phyloP scores from a whole-genome alignment of 2,329 filamentous ascomycete genomes.

The Penicillium sp. region DNA sequence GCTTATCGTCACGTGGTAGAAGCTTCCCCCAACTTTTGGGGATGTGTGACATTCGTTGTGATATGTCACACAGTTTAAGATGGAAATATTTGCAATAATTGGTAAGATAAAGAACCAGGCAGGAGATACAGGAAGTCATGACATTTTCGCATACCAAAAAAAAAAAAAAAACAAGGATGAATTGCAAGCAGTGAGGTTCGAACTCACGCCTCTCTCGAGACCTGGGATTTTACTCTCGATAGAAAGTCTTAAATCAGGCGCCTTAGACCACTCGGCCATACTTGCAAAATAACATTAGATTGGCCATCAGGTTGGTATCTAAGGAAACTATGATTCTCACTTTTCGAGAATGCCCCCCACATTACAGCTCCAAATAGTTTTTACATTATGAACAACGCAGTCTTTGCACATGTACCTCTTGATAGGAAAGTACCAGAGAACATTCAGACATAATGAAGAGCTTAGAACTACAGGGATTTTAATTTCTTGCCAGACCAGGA shows the following conservation, averaged over 20 bases:
- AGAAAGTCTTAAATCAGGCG: not conserved
- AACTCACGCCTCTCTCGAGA: not conserved
- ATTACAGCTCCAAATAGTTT: not conserved
- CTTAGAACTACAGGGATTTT: not conserved
- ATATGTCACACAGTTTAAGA: no score
- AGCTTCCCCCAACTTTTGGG: no score
- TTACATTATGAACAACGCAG: no score
- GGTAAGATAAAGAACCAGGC: rapidly evolving
- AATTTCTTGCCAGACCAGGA: not conserved
- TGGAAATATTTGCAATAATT: no score
- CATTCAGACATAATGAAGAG: not conserved
- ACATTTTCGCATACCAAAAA: not conserved
- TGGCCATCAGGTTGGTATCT: not conserved
- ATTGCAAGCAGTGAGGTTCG: not conserved
- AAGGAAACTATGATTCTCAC: rapidly evolving
- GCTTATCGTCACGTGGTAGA: constrained; percentile 10
- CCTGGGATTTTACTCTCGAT: not conserved
- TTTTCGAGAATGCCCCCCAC: not conserved
- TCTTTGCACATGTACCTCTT: not conserved
- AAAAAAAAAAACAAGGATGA: not conserved
- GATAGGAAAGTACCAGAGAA: not conserved
- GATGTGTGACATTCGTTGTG: no score
- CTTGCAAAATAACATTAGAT: not conserved
- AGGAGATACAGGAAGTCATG: not conserved
- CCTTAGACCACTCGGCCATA: not conserved